phyloP scores from a whole-genome alignment of 2,329 filamentous ascomycete genomes.

The Penicillium brevicompactum region DNA sequence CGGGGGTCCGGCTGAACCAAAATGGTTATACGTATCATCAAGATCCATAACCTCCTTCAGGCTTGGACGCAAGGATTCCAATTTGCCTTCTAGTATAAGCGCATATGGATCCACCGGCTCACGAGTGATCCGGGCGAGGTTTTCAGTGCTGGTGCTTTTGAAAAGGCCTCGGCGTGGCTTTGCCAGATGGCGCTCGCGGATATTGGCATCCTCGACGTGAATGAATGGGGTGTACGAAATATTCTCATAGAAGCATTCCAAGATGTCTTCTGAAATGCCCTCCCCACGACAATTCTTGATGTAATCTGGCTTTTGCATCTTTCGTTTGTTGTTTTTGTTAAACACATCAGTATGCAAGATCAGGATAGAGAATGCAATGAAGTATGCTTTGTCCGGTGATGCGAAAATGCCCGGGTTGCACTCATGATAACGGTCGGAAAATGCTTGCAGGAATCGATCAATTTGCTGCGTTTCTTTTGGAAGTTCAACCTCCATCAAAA shows the following conservation, averaged over 20 bases:
- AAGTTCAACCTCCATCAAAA: constrained; percentile 93
- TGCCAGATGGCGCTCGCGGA: constrained; percentile 69
- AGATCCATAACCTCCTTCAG: constrained; percentile 90
- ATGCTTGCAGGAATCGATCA: constrained; percentile 88
- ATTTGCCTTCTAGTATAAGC: constrained; percentile 84
- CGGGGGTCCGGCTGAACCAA: constrained; percentile 73
- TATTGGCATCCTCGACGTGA: constrained; percentile 86
- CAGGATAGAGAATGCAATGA: constrained; percentile 93
- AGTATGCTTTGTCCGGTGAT: constrained; percentile 86
- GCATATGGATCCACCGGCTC: constrained; percentile 96
- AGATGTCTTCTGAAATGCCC: constrained; percentile 87
- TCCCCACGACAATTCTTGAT: constrained; percentile 92
- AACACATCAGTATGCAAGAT: constrained; percentile 99
- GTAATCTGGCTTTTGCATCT: constrained; percentile 96
- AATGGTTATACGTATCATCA: constrained; percentile 88
- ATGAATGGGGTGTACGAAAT: constrained; percentile 98
- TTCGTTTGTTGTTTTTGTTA: constrained; percentile 99
- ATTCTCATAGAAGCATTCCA: constrained; percentile 98
- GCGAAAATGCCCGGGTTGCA: constrained; percentile 97
- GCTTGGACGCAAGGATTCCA: constrained; percentile 79
- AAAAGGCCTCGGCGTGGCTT: constrained; percentile 74
- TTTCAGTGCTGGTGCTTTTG: constrained; percentile 65
- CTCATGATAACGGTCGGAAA: constrained; percentile 95
- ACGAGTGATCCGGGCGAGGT: constrained; percentile 65
- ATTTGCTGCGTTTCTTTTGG: constrained; percentile 99